phyloP scores from a whole-genome alignment of 352 stramenopile genomes.

The Pythium graminicola region DNA sequence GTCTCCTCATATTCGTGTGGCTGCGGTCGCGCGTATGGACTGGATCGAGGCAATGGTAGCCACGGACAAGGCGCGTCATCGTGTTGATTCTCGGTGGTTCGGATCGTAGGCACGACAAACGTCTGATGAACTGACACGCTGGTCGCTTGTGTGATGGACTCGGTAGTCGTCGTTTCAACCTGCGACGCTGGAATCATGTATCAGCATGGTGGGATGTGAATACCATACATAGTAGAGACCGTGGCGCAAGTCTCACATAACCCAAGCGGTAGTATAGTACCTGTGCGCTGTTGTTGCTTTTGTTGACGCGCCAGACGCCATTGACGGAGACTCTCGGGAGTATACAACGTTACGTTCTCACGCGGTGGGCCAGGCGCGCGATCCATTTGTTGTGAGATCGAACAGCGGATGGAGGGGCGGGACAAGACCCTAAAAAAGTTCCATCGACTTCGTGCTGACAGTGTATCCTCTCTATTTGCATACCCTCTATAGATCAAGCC shows the following conservation, averaged over 20 bases:
- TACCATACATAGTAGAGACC: neutral
- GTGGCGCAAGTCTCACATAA: neutral
- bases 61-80: neutral
- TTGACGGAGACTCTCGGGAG: constrained; percentile 15
- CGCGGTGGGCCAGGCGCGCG: neutral
- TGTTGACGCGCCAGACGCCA: constrained; percentile 16
- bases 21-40: neutral
- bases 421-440: neutral
- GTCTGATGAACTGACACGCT: neutral
- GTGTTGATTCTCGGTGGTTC: neutral
- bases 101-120: neutral
- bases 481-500: neutral
- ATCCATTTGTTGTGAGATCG: neutral
- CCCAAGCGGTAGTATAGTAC: neutral
- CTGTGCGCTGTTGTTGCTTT: constrained; percentile 3
- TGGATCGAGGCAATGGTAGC: neutral
- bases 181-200: neutral
- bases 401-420: neutral
- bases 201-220: neutral
- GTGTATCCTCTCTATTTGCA: neutral
- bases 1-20: neutral
- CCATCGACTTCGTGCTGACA: neutral
- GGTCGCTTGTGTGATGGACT: neutral
- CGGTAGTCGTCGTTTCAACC: neutral
- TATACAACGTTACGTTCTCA: constrained; percentile 10